These are phyloP conservation scores for Saturnispora silvae DNA, from an alignment of 805 yeast species.

Conservation along the genomic window DNA sequence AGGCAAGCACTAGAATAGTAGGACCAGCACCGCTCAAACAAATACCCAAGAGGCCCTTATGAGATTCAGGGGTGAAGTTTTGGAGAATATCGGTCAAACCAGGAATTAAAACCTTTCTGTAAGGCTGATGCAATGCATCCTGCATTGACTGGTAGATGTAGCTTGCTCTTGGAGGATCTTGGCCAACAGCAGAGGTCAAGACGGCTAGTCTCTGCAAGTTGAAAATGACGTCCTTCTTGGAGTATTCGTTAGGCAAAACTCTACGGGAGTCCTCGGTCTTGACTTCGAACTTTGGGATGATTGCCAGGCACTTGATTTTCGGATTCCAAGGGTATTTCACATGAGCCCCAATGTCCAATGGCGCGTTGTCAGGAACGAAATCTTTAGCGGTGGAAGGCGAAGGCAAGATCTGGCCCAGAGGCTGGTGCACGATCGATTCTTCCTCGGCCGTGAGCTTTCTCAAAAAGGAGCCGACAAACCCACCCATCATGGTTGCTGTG, in stretches of 20 bases:
- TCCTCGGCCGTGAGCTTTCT: constrained; percentile 70
- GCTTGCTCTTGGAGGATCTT: constrained; percentile 65
- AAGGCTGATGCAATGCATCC: constrained; percentile 95
- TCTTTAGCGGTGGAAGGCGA: constrained; percentile 32
- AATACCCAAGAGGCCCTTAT: constrained; percentile 83
- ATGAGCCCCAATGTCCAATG: constrained; percentile 77
- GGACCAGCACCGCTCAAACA: constrained; percentile 98
- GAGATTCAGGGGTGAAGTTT: constrained; percentile 69
- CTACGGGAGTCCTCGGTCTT: constrained; percentile 87
- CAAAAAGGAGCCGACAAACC: constrained; percentile 91
- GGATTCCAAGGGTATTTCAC: constrained; percentile 76
- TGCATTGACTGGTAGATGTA: constrained; percentile 92
- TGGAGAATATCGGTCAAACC: constrained; percentile 76
- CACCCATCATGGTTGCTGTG: constrained; percentile 98
- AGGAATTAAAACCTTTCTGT: constrained; percentile 83
- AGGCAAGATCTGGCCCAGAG: constrained; percentile 76
- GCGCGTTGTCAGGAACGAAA: constrained; percentile 70
- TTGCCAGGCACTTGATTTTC: constrained; percentile 76
- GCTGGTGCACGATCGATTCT: constrained; percentile 65
- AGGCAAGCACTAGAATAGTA: constrained; percentile 87
- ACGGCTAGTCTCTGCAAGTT: constrained; percentile 90
- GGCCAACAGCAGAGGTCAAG: constrained; percentile 82
- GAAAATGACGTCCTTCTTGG: constrained; percentile 75
- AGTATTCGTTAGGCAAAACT: constrained; percentile 74
- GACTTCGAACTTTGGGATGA: constrained; percentile 90